Evolutionary conservation across 352 stramenopile genomes (phyloP).

Genomic region (Sclerospora graminicola): DNA sequence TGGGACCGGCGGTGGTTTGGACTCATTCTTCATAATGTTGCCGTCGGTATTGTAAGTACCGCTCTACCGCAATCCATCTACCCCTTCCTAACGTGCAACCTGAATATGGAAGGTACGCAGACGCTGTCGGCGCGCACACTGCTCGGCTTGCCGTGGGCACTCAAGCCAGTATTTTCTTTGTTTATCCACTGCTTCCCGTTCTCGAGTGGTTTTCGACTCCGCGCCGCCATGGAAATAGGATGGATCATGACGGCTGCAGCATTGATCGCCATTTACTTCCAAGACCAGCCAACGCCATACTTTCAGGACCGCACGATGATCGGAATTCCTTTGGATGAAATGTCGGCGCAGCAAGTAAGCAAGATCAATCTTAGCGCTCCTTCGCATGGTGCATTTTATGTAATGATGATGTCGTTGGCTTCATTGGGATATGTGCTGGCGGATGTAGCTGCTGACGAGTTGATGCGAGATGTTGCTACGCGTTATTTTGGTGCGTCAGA

Average conservation of each 20-base stretch:
- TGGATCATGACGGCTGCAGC: slow-evolving; percentile 28
- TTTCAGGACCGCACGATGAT: slow-evolving; percentile 27
- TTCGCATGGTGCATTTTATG: slow-evolving; percentile 30
- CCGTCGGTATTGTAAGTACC: slow-evolving; percentile 41
- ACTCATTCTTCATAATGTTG: slow-evolving; percentile 39
- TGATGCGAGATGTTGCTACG: slow-evolving; percentile 29
- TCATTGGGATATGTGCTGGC: slow-evolving; percentile 67
- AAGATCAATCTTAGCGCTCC: slow-evolving; percentile 35
- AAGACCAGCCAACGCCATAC: slow-evolving; percentile 33
- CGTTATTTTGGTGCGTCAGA: slow-evolving; percentile 1
- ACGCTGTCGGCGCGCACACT: slow-evolving; percentile 41
- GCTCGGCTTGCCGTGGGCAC: slow-evolving; percentile 36
- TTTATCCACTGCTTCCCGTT: slow-evolving; percentile 26
- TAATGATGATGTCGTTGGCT: slow-evolving; percentile 57
- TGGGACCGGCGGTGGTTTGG: slow-evolving; percentile 38
- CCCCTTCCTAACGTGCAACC: slow-evolving; percentile 54
- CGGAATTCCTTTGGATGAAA: slow-evolving; percentile 13
- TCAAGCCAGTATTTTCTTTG: slow-evolving; percentile 40
- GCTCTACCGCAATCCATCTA: slow-evolving; percentile 41
- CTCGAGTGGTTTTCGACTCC: slow-evolving; percentile 12
- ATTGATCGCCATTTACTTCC: slow-evolving; percentile 25
- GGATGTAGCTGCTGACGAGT: slow-evolving; percentile 60
- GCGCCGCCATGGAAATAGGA: slow-evolving; percentile 30
- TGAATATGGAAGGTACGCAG: slow-evolving; percentile 64
- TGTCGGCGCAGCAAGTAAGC: slow-evolving; percentile 19